Evolutionary conservation across 768 basidiomycete genomes (phyloP).

Genomic region (Astraeus odoratus): DNA sequence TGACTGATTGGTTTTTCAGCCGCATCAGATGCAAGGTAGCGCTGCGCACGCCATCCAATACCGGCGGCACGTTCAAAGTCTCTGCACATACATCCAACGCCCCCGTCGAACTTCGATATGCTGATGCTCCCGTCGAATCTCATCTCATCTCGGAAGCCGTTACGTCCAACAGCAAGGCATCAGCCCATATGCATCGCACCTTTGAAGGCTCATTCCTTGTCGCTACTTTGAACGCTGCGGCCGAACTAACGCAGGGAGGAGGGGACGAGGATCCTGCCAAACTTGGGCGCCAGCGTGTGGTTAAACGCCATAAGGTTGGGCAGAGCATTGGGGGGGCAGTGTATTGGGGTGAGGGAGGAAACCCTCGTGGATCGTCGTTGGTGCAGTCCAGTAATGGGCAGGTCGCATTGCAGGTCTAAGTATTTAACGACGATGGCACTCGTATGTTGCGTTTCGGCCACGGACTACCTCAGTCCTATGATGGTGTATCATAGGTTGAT

Average conservation of each 20-base stretch:
- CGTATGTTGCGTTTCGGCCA: constrained; percentile 7
- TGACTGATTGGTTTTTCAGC: constrained; percentile 4
- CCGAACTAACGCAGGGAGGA: constrained; percentile 4
- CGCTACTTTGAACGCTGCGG: constrained; percentile 16
- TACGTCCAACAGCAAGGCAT: constrained; percentile 29
- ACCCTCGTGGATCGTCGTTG: background rate
- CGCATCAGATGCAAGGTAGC: constrained; percentile 14
- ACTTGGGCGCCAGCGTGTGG: constrained; percentile 21
- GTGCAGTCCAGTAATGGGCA: constrained; percentile 19
- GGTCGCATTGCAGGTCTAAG: constrained; percentile 15
- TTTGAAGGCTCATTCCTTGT: constrained; percentile 36
- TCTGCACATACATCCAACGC: constrained; percentile 29
- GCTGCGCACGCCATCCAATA: constrained; percentile 22
- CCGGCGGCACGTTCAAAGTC: constrained; percentile 27
- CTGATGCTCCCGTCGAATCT: constrained; percentile 23
- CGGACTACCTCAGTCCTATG: too few species aligned
- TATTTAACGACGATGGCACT: background rate
- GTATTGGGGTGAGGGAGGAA: constrained; percentile 9
- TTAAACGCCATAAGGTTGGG: constrained; percentile 4
- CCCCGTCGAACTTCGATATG: constrained; percentile 20
- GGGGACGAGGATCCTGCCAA: constrained; percentile 25
- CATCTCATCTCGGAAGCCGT: constrained; percentile 24
- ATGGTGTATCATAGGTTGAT: too few species aligned
- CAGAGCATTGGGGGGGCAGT: constrained; percentile 8
- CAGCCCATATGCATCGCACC: constrained; percentile 25